phyloP scores from a whole-genome alignment of 257 asterid species.

The Verbena officinalis region DNA sequence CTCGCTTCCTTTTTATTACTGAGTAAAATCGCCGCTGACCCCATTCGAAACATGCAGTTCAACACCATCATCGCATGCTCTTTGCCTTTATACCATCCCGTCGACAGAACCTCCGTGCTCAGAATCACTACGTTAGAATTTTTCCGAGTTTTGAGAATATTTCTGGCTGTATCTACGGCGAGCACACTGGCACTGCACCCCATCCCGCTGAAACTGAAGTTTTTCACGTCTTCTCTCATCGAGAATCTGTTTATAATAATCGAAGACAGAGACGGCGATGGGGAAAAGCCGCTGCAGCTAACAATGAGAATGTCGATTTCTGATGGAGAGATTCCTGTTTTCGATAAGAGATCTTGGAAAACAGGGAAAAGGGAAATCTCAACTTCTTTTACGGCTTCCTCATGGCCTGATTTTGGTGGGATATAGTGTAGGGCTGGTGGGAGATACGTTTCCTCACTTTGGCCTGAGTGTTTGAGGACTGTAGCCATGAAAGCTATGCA shows the following conservation, averaged over 20 bases:
- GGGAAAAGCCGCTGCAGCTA: slow-evolving; percentile 93
- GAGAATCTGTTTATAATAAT: slow-evolving; percentile 47
- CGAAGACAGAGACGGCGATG: slow-evolving; percentile 74
- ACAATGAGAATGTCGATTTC: slow-evolving; percentile 75
- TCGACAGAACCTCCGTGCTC: slow-evolving; percentile 79
- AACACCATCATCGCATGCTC: slow-evolving; percentile 59
- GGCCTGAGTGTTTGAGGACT: slow-evolving; percentile 63
- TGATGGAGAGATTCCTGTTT: slow-evolving; percentile 40
- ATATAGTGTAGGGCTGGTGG: slow-evolving; percentile 71
- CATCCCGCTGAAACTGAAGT: slow-evolving; percentile 78
- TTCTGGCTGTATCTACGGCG: slow-evolving; percentile 64
- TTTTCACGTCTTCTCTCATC: slow-evolving; percentile 52
- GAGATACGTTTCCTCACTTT: slow-evolving; percentile 64
- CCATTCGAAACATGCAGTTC: slow-evolving; percentile 77
- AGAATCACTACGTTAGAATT: slow-evolving; percentile 61
- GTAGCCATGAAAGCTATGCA: slow-evolving; percentile 62
- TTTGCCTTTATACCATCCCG: slow-evolving; percentile 85
- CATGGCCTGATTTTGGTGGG: slow-evolving; percentile 68
- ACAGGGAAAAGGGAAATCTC: slow-evolving; percentile 65
- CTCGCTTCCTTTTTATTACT: slow-evolving; percentile 49
- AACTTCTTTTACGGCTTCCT: slow-evolving; percentile 59
- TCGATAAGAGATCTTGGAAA: slow-evolving; percentile 50
- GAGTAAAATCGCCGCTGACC: slow-evolving; percentile 66
- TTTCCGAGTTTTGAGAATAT: slow-evolving; percentile 48
- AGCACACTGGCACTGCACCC: slow-evolving; percentile 89